Evolutionary conservation across 75 land plant species (phyloP).

Genomic region (Cryptomeria japonica): DNA sequence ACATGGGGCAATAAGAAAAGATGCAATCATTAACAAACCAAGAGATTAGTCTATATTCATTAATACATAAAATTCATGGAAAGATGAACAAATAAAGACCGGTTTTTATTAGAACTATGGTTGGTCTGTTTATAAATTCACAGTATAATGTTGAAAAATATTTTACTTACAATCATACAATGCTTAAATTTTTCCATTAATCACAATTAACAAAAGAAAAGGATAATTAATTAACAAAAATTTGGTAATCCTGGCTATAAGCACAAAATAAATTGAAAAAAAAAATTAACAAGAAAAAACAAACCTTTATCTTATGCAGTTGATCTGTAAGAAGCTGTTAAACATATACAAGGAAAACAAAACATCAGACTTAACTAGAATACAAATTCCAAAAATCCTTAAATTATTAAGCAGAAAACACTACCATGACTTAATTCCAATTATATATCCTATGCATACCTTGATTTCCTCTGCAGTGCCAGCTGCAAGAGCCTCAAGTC

Average conservation of each 20-base stretch:
- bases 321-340: conserved; percentile 34
- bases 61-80: not conserved
- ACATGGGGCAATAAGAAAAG: not conserved
- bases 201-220: not conserved
- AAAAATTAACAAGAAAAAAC: conserved; percentile 8
- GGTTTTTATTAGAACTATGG: not conserved
- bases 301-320: conserved; percentile 41
- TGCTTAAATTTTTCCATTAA: not conserved
- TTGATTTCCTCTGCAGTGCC: conserved; percentile 72
- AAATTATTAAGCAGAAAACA: not conserved
- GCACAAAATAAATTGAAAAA: not conserved
- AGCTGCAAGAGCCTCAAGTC: conserved; percentile 81
- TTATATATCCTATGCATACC: conserved; percentile 34
- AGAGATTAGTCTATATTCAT: not conserved
- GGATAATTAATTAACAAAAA: not conserved
- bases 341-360: conserved; percentile 1
- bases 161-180: not conserved
- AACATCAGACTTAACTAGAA: not conserved
- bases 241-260: not conserved
- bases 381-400: not conserved
- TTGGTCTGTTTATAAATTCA: not conserved
- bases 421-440: not conserved
- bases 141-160: not conserved
- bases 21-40: not conserved
- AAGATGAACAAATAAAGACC: not conserved